Evolutionary conservation across 192 early-diverging fungal genomes (phyloP).

Genomic region (Kickxella alabastrina): DNA sequence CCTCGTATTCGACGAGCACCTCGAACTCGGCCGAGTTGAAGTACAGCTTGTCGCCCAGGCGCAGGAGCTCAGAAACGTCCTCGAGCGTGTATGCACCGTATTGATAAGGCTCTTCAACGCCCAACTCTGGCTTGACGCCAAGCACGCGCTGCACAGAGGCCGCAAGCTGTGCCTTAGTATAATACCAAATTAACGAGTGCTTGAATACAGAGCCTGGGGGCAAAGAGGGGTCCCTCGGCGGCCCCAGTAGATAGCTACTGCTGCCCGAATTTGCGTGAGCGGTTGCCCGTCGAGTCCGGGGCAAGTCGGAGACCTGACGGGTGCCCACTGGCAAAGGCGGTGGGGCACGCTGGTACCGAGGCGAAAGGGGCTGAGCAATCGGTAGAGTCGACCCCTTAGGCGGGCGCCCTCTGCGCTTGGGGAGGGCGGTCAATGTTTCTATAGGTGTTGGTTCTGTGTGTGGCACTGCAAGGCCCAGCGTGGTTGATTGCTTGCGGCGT

Average conservation of each 20-base stretch:
- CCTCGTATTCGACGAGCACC: constrained; percentile 36
- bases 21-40: constrained; percentile 43
- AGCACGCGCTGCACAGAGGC: constrained; percentile 20
- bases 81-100: constrained; percentile 14
- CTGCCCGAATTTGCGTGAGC: too few species aligned
- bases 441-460: background rate
- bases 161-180: constrained; percentile 15
- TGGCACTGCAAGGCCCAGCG: background rate
- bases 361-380: background rate
- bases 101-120: background rate
- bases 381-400: background rate
- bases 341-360: too few species aligned
- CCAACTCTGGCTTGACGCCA: background rate
- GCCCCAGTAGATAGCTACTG: too few species aligned
- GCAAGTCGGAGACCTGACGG: background rate
- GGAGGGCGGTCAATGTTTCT: too few species aligned
- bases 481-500: too few species aligned
- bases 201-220: constrained; percentile 7
- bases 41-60: constrained; percentile 36
- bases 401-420: constrained; percentile 8
- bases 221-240: background rate
- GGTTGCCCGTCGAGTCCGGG: background rate
- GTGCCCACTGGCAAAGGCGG: too few species aligned
- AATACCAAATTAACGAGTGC: constrained; percentile 13
- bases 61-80: constrained; percentile 27